Base-by-base conservation (phyloP, 169 alveolate genomes). In the Prorocentrum cordatum region DNA sequence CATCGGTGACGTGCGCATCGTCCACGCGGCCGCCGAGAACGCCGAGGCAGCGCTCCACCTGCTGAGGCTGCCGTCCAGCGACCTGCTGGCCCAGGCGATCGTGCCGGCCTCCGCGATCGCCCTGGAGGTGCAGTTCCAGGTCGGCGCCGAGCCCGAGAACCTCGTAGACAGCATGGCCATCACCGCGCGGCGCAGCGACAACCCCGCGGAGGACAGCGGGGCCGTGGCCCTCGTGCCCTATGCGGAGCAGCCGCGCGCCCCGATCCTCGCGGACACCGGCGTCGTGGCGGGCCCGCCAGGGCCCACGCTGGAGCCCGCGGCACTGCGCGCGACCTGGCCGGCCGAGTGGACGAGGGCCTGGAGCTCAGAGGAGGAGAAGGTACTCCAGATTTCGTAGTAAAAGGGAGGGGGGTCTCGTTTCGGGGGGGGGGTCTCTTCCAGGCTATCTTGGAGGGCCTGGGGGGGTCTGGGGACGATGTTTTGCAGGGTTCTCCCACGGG, bases 301-400 rank as follows among this genome's bases (percentile, higher is more conserved):
- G 39, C 9, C 80, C 80, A 68, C 80, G 24, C 26, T 38, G 62
- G 27, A 47, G 1, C 62, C 80, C 0, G 80, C 36, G 80, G 24
- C 35, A n/a, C 14, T 68, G 80, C 36, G 38, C 42, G 80, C 80
- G 26, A 68, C 39, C 33, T 68, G 80, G 80, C 80, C 80, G 6
- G 39, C 36, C 62, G 80, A 66, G 58, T n/a, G 39, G n/a, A 38
- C 18, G 5, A 12, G 12, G 47, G 47, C 12, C 18, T 10, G 36
- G 68, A 24, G 3, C 0, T 3, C 27, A 20, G 22, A 7, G n/a
- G 38, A 32, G 54, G 22, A 35, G 2, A n/a, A 14, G 26, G 7
- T 59, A 24, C 16, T 18, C 38, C 18, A 5, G 32, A 5, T 32
- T 7, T 32, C 38, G 68, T 22, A 24, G 68, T 7, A n/a, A n/a